phyloP scores from a whole-genome alignment of 768 basidiomycete species.

The Kwoniella dendrophila region DNA sequence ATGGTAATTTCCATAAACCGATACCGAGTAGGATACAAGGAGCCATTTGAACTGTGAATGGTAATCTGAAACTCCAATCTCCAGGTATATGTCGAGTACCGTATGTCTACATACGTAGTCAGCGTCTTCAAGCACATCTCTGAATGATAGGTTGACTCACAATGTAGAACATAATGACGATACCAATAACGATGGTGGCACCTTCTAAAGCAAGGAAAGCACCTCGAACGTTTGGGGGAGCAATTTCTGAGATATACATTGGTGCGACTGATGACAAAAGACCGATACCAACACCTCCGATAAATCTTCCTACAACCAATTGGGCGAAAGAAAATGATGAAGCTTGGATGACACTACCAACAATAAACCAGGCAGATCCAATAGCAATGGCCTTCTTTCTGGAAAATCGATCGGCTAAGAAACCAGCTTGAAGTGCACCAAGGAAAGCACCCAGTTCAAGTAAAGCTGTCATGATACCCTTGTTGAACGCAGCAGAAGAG shows the following conservation, averaged over 20 bases:
- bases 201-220: constrained; percentile 25
- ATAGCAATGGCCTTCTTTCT: constrained; percentile 59
- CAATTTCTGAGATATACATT: constrained; percentile 10
- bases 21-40: constrained; percentile 45
- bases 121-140: too few species aligned
- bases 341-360: constrained; percentile 38
- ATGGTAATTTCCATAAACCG: constrained; percentile 73
- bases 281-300: constrained; percentile 19
- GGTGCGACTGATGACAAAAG: constrained; percentile 1
- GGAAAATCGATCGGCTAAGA: constrained; percentile 69
- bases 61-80: constrained; percentile 23
- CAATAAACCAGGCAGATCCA: constrained; percentile 26
- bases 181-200: constrained; percentile 30
- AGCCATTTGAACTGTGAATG: constrained; percentile 25
- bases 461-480: constrained; percentile 7
- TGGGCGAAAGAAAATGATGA: constrained; percentile 17
- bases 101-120: constrained; percentile 1
- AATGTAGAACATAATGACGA: constrained; percentile 17
- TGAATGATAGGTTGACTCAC: neutral
- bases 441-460: constrained; percentile 64
- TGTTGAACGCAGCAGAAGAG: constrained; percentile 5
- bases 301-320: constrained; percentile 3
- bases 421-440: constrained; percentile 70
- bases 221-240: constrained; percentile 22
- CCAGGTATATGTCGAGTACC: constrained; percentile 2